Evolutionary conservation across 352 stramenopile species (phyloP).

Genomic region (Nothophytophthora sp.): DNA sequence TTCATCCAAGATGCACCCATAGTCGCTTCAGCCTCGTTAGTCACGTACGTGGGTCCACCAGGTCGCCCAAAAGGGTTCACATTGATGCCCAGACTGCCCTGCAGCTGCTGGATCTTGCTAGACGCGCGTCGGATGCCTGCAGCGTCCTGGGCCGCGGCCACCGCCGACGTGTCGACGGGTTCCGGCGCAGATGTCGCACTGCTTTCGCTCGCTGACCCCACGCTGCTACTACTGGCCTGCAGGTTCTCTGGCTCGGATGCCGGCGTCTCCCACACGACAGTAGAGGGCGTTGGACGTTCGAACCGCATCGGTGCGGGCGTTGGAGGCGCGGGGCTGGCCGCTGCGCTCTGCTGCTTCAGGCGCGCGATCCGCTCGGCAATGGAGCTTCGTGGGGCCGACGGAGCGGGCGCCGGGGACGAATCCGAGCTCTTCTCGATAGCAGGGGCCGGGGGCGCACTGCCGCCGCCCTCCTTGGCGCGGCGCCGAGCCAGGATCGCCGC

Average conservation of each 20-base stretch:
- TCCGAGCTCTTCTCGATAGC: constrained; percentile 30
- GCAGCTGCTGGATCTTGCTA: constrained; percentile 73
- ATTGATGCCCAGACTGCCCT: constrained; percentile 84
- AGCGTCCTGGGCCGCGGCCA: constrained; percentile 33
- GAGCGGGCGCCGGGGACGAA: constrained; percentile 10
- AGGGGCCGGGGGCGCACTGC: constrained; percentile 24
- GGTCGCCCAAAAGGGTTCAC: constrained; percentile 77
- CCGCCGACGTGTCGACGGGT: constrained; percentile 22
- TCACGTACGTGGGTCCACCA: constrained; percentile 23
- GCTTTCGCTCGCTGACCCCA: constrained; percentile 11
- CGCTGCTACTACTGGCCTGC: constrained; percentile 10
- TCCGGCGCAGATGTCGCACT: constrained; percentile 19
- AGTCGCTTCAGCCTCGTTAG: not conserved
- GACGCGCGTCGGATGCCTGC: constrained; percentile 31
- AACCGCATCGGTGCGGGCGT: constrained; percentile 24
- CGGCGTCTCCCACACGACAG: constrained; percentile 12
- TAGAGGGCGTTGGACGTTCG: constrained; percentile 17
- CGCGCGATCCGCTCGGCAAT: constrained; percentile 81
- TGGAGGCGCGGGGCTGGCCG: constrained; percentile 25
- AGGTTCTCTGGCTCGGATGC: constrained; percentile 1
- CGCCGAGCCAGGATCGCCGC: constrained; percentile 79
- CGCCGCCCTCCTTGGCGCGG: constrained; percentile 64
- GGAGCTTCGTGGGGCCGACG: constrained; percentile 36
- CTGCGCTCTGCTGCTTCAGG: constrained; percentile 68
- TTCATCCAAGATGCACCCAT: not conserved